Evolutionary conservation across 1,284 basidiomycete species (phyloP).

Genomic region (Vanrija pseudolonga): DNA sequence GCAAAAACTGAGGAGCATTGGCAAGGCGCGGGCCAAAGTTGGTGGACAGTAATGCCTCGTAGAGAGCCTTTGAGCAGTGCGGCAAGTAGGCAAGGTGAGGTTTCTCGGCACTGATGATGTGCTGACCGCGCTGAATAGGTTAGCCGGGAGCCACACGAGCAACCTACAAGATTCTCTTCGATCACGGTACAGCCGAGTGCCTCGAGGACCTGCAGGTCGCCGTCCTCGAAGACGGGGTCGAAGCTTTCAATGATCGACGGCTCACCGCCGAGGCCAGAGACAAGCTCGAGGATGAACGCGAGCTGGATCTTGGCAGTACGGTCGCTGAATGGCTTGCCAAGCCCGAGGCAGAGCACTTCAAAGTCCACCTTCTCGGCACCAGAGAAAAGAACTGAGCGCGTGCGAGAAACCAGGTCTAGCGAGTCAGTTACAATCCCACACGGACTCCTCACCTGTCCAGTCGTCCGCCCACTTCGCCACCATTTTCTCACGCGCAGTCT

Average conservation of each 20-base stretch:
- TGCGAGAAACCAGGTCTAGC: conserved; percentile 1
- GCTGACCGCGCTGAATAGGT: conserved; percentile 24
- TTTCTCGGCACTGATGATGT: conserved; percentile 12
- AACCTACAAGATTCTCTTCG: conserved; percentile 33
- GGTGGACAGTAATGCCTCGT: conserved; percentile 32
- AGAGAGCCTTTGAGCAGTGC: conserved; percentile 40
- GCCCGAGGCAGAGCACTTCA: conserved; percentile 36
- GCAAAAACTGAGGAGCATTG: conserved; percentile 10
- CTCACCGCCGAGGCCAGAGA: conserved; percentile 7
- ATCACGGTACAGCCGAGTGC: conserved; percentile 19
- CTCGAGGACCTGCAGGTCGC: conserved; percentile 25
- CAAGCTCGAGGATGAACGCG: conserved; percentile 26
- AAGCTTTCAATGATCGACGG: conserved; percentile 23
- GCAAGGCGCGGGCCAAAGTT: conserved; percentile 28
- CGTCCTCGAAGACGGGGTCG: conserved; percentile 40
- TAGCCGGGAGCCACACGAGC: background rate
- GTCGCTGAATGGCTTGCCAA: conserved; percentile 37
- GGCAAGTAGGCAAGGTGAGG: conserved; percentile 41
- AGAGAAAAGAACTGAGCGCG: background rate
- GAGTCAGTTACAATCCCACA: background rate
- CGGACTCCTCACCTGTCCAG: conserved; percentile 27
- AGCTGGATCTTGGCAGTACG: conserved; percentile 46
- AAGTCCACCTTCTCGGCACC: background rate
- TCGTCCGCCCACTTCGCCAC: conserved; percentile 34
- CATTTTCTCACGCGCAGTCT: conserved; percentile 37